Base-by-base conservation (phyloP, 2,329 filamentous ascomycete genomes). In the Verticillium zaregamsianum region DNA sequence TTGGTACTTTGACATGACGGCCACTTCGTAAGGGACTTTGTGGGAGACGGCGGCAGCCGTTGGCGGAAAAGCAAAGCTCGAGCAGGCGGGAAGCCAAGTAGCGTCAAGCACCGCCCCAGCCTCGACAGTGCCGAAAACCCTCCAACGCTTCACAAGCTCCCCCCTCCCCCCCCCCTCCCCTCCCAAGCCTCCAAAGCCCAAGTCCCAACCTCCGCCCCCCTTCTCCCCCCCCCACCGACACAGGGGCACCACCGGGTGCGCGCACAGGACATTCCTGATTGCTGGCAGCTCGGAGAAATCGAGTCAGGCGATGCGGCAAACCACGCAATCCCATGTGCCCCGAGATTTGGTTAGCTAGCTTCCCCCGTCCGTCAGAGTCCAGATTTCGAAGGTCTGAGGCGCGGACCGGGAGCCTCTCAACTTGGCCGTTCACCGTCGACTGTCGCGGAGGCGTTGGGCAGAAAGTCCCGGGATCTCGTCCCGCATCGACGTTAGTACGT, bases 41-140 rank as follows among this genome's bases (percentile, higher is more conserved):
- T 8, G 23, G 45, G 45, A 49, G 20, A 23, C 11, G 45, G 14
- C n/a, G 20, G 45, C 45, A 49, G 45, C 45, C 45, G 45, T 49
- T 49, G 45, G 45, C 45, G 45, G 45, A 49, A 49, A 49, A 49
- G 45, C 45, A 49, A 49, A 49, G 37, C 12, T 49, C n/a, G 45
- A 49, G 45, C 45, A 7, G 20, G 14, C 56, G n/a, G 35, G 32
- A 32, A 58, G 57, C 39, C 57, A 58, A 58, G 57, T 49, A 31
- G 57, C 57, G 57, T 58, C 57, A 49, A 58, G 57, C 57, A 58
- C 40, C 57, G 57, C 57, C 57, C 57, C 57, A 40, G 57, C 57
- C 37, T 58, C 57, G 31, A 58, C 49, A 58, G 57, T 49, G 37
- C 57, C 57, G 31, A 49, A 49, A n/a, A 11, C 39, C 37, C 57